These are phyloP conservation scores for Thecamonas trahens DNA, from an alignment of 78 protist genomes.

Conservation along the genomic window DNA sequence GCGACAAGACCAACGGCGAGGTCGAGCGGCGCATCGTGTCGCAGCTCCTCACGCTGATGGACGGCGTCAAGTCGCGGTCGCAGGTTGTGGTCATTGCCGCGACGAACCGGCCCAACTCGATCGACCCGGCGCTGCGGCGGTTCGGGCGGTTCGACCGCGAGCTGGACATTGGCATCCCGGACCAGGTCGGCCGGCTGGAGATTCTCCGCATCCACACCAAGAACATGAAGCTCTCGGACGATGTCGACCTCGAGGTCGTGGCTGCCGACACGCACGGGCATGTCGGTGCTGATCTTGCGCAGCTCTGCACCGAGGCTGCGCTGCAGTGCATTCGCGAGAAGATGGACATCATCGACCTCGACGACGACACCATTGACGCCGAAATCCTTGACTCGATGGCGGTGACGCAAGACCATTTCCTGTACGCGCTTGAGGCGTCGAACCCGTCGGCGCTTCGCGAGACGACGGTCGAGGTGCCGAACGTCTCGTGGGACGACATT, in stretches of 20 bases:
- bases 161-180: constrained; percentile 99
- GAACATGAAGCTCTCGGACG: constrained; percentile 98
- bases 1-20: constrained; percentile 99
- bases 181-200: constrained; percentile 95
- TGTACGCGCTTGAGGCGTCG: constrained; percentile 73
- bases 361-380: constrained; percentile 97
- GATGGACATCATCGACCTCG: constrained; percentile 98
- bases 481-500: constrained; percentile 99
- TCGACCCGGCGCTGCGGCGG: constrained; percentile 99
- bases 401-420: constrained; percentile 87
- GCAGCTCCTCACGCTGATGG: constrained; percentile 99
- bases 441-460: constrained; percentile 99
- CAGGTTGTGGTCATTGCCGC: constrained; percentile 99
- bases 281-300: constrained; percentile 99
- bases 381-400: constrained; percentile 94
- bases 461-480: constrained; percentile 98
- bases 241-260: constrained; percentile 95
- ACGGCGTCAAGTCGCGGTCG: constrained; percentile 96
- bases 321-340: constrained; percentile 98
- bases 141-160: constrained; percentile 99
- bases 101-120: constrained; percentile 99
- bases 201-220: constrained; percentile 98
- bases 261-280: constrained; percentile 97
- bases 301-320: constrained; percentile 98
- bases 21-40: constrained; percentile 99